Evolutionary conservation across 805 yeast genomes (phyloP).

Genomic region (Metschnikowia shivogae): DNA sequence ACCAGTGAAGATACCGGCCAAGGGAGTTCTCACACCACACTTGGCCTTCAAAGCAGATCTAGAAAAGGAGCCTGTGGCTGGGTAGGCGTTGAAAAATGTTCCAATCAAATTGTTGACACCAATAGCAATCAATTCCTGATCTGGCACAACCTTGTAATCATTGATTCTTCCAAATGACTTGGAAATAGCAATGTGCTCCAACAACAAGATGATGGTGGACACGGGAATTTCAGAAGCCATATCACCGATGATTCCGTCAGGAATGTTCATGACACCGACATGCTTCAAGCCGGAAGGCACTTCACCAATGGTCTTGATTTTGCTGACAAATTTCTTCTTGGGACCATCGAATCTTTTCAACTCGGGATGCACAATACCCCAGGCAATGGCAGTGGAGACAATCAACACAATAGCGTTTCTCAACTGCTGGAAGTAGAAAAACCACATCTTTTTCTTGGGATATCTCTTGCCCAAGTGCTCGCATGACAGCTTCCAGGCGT

Average conservation of each 20-base stretch:
- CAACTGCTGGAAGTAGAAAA: conserved; percentile 70
- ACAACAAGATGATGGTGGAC: conserved; percentile 71
- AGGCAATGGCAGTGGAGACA: conserved; percentile 77
- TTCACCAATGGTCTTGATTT: conserved; percentile 62
- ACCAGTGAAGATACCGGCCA: conserved; percentile 90
- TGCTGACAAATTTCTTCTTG: conserved; percentile 32
- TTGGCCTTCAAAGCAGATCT: conserved; percentile 92
- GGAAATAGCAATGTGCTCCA: conserved; percentile 91
- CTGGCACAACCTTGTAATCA: conserved; percentile 86
- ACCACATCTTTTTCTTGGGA: conserved; percentile 52
- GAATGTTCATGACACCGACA: conserved; percentile 68
- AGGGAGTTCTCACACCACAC: conserved; percentile 92
- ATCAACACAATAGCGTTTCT: conserved; percentile 81
- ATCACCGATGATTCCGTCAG: conserved; percentile 52
- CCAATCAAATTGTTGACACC: conserved; percentile 90
- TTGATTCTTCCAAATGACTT: conserved; percentile 91
- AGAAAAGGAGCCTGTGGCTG: conserved; percentile 93
- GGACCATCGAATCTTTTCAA: conserved; percentile 27
- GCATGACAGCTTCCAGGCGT: conserved; percentile 63
- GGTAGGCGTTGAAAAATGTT: conserved; percentile 89
- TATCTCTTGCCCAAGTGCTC: conserved; percentile 57
- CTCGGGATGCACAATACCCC: conserved; percentile 61
- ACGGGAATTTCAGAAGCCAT: conserved; percentile 82
- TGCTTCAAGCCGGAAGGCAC: conserved; percentile 82
- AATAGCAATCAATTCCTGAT: conserved; percentile 91